Evolutionary conservation across 1,284 basidiomycete species (phyloP).

Genomic region (Austropuccinia psidii): DNA sequence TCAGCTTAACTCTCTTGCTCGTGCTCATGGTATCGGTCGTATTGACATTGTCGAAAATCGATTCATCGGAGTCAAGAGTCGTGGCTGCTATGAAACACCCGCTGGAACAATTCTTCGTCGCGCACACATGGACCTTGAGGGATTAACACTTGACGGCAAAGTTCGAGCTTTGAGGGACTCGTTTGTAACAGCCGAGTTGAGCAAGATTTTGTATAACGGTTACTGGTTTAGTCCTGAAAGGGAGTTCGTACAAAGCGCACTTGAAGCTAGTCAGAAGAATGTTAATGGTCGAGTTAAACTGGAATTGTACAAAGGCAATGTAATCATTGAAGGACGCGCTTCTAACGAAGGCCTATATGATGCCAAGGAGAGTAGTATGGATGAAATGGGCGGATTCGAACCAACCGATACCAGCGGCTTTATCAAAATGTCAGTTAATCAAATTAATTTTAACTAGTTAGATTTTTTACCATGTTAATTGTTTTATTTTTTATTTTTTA

Average conservation of each 20-base stretch:
- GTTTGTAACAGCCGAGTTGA: slow-evolving; percentile 83
- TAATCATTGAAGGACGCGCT: slow-evolving; percentile 81
- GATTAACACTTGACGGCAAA: slow-evolving; percentile 92
- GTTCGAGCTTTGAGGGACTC: slow-evolving; percentile 90
- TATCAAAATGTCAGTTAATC: slow-evolving; percentile 22
- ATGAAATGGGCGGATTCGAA: slow-evolving; percentile 95
- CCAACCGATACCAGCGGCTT: slow-evolving; percentile 64
- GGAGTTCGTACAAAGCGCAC: slow-evolving; percentile 81
- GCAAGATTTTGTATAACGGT: slow-evolving; percentile 90
- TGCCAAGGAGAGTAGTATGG: slow-evolving; percentile 96
- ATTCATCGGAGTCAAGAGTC: slow-evolving; percentile 97
- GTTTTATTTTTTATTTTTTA: neutral
- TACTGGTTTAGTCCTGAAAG: slow-evolving; percentile 86
- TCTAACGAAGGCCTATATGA: slow-evolving; percentile 94
- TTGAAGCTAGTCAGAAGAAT: slow-evolving; percentile 86
- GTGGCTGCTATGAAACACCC: slow-evolving; percentile 97
- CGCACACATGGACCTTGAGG: slow-evolving; percentile 94
- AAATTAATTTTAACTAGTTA: no score
- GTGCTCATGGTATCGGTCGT: slow-evolving; percentile 90
- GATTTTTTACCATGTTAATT: no score
- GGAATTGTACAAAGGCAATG: slow-evolving; percentile 93
- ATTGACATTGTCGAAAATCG: slow-evolving; percentile 99
- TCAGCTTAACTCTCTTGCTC: slow-evolving; percentile 78
- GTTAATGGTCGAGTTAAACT: slow-evolving; percentile 88
- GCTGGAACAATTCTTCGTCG: slow-evolving; percentile 93